Conservation (phyloP, 106 monocot genomes). For the Hemerocallis citrina region DNA sequence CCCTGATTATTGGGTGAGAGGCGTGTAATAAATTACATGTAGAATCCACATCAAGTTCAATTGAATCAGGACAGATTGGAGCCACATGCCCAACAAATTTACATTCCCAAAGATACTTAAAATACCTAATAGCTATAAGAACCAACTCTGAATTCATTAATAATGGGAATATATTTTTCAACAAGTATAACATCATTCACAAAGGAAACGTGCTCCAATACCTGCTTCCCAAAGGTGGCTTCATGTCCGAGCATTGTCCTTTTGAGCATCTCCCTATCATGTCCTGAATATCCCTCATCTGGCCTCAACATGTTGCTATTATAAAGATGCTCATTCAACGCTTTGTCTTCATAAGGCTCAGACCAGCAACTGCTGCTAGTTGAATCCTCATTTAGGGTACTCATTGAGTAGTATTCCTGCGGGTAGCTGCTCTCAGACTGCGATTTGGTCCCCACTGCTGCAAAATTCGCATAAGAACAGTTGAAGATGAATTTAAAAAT, state of each 20-base stretch:
- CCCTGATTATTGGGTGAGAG: neutral
- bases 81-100: neutral
- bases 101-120: neutral
- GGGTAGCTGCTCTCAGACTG: constrained; percentile 36
- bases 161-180: neutral
- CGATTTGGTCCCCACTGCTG: constrained; percentile 60
- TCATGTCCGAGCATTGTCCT: constrained; percentile 72
- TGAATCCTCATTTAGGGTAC: constrained; percentile 30
- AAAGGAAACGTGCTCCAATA: constrained; percentile 16
- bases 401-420: constrained; percentile 29
- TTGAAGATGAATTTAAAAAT: no score
- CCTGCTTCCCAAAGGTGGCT: constrained; percentile 65
- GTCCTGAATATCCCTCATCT: constrained; percentile 27
- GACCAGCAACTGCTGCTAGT: constrained; percentile 20
- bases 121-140: neutral
- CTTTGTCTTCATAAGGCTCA: constrained; percentile 25
- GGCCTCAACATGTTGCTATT: constrained; percentile 20
- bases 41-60: neutral
- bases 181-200: neutral
- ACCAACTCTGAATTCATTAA: neutral
- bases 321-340: constrained; percentile 23
- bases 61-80: neutral
- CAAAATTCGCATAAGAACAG: constrained; percentile 3
- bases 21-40: neutral
- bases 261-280: constrained; percentile 52